Percentiles rank a stretch among this genome's conserved stretches.
Evolutionary conservation across 768 basidiomycete genomes (phyloP).

Genomic region (Mycena metata): DNA sequence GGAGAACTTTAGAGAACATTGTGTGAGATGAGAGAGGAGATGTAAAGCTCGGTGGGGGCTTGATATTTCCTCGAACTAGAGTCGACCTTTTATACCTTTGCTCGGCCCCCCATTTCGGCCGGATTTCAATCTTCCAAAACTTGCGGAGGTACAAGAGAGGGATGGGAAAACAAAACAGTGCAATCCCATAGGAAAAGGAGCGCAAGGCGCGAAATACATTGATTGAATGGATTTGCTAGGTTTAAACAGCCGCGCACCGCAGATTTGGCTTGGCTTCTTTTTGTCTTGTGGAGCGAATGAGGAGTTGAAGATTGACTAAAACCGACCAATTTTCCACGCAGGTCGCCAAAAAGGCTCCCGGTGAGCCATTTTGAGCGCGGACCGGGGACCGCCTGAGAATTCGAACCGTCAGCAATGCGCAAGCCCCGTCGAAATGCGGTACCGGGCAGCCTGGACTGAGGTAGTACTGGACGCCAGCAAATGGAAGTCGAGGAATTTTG

Average conservation of each 20-base stretch:
- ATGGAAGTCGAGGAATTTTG: conserved; percentile 3
- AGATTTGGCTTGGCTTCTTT: too few relatives aligned
- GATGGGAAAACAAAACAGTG: not conserved
- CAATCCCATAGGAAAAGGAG: not conserved
- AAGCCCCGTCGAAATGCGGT: too few relatives aligned
- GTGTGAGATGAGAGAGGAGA: not conserved
- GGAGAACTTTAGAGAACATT: conserved; percentile 29
- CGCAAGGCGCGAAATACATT: not conserved
- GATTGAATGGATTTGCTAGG: not conserved
- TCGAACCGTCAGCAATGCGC: too few relatives aligned
- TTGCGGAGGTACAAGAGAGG: not conserved
- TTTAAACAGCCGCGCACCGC: not conserved
- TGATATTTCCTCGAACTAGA: not conserved
- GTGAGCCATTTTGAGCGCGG: not conserved
- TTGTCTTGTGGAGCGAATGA: not conserved
- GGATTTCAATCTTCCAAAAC: too few relatives aligned
- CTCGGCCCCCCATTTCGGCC: not conserved
- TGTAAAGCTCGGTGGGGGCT: conserved; percentile 11
- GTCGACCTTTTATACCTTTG: conserved; percentile 9
- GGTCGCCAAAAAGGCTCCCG: conserved; percentile 11
- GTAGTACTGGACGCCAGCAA: conserved; percentile 2
- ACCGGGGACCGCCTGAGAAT: not conserved
- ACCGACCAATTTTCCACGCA: not conserved
- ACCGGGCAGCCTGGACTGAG: not conserved
- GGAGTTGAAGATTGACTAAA: not conserved